Base-by-base conservation (phyloP, 805 yeast genomes). In the Metschnikowia colocasiae region DNA sequence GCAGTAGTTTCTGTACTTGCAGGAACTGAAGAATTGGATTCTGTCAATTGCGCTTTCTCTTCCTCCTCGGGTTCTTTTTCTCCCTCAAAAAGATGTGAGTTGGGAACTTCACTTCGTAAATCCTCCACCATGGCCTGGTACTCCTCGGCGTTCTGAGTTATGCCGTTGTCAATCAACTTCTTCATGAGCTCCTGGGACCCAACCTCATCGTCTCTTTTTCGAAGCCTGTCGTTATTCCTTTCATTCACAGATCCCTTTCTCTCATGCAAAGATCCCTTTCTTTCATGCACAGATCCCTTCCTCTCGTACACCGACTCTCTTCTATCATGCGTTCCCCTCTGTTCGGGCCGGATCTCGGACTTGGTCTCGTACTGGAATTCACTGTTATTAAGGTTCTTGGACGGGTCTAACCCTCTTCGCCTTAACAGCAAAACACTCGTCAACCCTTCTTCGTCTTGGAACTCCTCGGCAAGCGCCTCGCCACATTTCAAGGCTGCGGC, bases 401-500 rank as follows among this genome's bases (percentile, higher is more conserved):
- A 65, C 0, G 79, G 75, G 55, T 78, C 75, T 38, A 75, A 40
- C 10, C 64, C 64, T 38, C 67, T 64, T 20, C 59, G 61, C 40
- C 55, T 61, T 46, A 79, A 54, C 26, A 59, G 61, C 22, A 61
- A 62, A 6, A 78, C 59, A 27, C 71, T 67, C 3, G 68, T 55
- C 36, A 64, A 49, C 0, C 82, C 82, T 30, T 78, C 75, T 30
- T 76, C 74, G 48, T 78, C 84, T 55, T 83, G 88, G 54, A 82
- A 83, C 13, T 68, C 67, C 18, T 70, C 75, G 0, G 78, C 79
- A 36, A 81, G 59, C 1, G 77, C 69, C 33, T 74, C 76, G 20
- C 88, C 89, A 61, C 88, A 83, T 19, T 72, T 73, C 52, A 82
- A 63, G 0, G 91, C 89, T 1, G 94, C 91, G 12, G 83, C 76